Percentiles rank a stretch among this genome's conserved stretches.
phyloP scores from a whole-genome alignment of 1,284 basidiomycete genomes.

The Coriolopsis trogii region DNA sequence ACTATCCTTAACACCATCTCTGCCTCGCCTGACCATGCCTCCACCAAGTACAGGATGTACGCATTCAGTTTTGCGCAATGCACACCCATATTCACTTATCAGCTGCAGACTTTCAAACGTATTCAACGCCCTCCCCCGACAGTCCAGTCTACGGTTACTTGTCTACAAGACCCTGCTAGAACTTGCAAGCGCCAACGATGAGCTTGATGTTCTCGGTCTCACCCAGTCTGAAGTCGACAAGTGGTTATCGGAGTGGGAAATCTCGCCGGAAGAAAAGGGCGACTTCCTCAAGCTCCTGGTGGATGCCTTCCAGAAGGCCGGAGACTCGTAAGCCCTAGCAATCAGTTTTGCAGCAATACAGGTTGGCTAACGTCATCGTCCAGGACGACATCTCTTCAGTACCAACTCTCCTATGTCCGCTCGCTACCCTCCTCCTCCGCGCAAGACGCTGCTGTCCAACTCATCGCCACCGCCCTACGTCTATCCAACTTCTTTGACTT shows the following conservation, averaged over 20 bases:
- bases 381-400: slow-evolving; percentile 66
- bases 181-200: slow-evolving; percentile 66
- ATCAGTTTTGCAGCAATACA: background rate
- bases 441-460: slow-evolving; percentile 58
- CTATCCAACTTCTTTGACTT: slow-evolving; percentile 79
- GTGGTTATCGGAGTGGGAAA: slow-evolving; percentile 80
- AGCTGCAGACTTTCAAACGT: slow-evolving; percentile 76
- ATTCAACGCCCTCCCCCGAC: slow-evolving; percentile 81
- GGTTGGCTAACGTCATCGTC: background rate
- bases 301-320: slow-evolving; percentile 60
- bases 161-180: slow-evolving; percentile 74
- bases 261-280: slow-evolving; percentile 69
- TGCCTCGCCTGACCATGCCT: slow-evolving; percentile 50
- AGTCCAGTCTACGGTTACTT: slow-evolving; percentile 65
- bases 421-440: slow-evolving; percentile 59
- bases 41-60: slow-evolving; percentile 74
- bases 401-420: slow-evolving; percentile 61
- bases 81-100: slow-evolving; percentile 7
- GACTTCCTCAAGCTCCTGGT: slow-evolving; percentile 72
- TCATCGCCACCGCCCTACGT: slow-evolving; percentile 70
- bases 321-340: slow-evolving; percentile 50
- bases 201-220: slow-evolving; percentile 72
- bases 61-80: slow-evolving; percentile 19
- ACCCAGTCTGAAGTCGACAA: slow-evolving; percentile 64
- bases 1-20: slow-evolving; percentile 59